Evolutionary conservation across 495 filamentous ascomycete species (phyloP).

Genomic region (Penicillium malachiteum): DNA sequence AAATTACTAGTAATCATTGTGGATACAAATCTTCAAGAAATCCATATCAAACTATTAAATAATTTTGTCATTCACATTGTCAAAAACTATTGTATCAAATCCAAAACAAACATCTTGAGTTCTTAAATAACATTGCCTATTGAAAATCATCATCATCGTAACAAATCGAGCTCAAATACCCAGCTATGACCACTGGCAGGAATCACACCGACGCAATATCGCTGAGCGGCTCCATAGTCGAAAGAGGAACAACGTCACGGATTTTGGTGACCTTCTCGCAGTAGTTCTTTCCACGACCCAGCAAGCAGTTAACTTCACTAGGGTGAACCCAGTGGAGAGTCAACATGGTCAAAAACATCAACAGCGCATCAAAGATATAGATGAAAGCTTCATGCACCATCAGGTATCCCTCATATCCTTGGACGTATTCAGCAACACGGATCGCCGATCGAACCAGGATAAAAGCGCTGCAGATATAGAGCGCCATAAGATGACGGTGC

Average conservation of each 20-base stretch:
- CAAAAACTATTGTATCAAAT: no score
- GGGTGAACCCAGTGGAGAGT: constrained; percentile 44
- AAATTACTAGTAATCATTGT: no score
- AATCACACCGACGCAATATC: no score
- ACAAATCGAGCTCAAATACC: no score
- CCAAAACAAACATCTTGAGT: no score
- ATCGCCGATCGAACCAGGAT: constrained; percentile 63
- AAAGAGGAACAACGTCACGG: constrained; percentile 11
- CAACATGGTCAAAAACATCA: constrained; percentile 56
- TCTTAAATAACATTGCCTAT: no score
- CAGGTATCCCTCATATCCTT: constrained; percentile 53
- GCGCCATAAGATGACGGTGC: constrained; percentile 48
- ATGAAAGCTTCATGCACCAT: constrained; percentile 57
- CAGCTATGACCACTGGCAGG: no score
- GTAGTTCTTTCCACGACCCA: constrained; percentile 18
- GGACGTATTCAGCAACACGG: constrained; percentile 60
- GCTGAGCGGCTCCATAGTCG: neutral
- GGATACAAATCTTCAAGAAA: no score
- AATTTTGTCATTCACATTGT: no score
- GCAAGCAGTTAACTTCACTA: constrained; percentile 26
- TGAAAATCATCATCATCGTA: no score
- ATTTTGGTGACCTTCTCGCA: constrained; percentile 16
- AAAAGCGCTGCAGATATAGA: constrained; percentile 52
- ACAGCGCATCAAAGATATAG: constrained; percentile 61
- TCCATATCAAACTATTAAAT: no score